These are phyloP conservation scores for Pseudomicrostroma phylloplanum DNA, from an alignment of 1,284 basidiomycete genomes.

Conservation along the genomic window DNA sequence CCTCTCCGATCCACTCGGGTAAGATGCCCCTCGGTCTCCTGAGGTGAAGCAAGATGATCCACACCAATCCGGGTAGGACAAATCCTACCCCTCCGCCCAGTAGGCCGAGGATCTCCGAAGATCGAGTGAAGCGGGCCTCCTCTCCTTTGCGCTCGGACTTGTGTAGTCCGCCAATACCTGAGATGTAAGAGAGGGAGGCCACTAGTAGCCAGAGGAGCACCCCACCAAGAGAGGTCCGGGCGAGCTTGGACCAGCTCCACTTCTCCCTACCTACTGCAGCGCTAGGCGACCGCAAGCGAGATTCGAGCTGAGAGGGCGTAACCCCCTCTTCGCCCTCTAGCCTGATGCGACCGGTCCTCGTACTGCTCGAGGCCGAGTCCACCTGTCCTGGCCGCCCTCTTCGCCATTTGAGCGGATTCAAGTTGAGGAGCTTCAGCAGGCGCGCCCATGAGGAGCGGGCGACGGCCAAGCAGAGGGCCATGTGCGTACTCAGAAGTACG, in stretches of 20 bases:
- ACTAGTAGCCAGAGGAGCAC: constrained; percentile 37
- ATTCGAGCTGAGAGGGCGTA: not conserved
- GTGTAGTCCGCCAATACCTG: constrained; percentile 37
- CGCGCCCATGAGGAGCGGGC: constrained; percentile 44
- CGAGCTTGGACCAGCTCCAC: constrained; percentile 28
- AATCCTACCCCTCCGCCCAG: constrained; percentile 43
- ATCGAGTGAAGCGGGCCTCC: constrained; percentile 39
- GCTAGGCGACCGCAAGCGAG: too few species aligned
- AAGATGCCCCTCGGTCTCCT: constrained; percentile 42
- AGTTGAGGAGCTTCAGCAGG: constrained; percentile 30
- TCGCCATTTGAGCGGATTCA: constrained; percentile 27
- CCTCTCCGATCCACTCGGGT: too few species aligned
- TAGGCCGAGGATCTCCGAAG: constrained; percentile 37
- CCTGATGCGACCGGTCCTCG: not conserved
- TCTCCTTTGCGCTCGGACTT: constrained; percentile 20
- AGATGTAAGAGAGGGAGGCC: constrained; percentile 35
- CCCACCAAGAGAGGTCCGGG: constrained; percentile 35
- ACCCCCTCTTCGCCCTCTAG: not conserved
- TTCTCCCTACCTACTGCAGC: too few species aligned
- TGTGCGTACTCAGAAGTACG: constrained; percentile 35
- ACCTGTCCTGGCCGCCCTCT: not conserved
- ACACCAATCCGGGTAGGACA: constrained; percentile 43
- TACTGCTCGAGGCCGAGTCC: too few species aligned
- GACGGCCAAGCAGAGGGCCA: constrained; percentile 40
- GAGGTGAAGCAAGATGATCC: constrained; percentile 44